Evolutionary conservation across 495 filamentous ascomycete species (phyloP).

Genomic region (Astrothelium subdiscretum): DNA sequence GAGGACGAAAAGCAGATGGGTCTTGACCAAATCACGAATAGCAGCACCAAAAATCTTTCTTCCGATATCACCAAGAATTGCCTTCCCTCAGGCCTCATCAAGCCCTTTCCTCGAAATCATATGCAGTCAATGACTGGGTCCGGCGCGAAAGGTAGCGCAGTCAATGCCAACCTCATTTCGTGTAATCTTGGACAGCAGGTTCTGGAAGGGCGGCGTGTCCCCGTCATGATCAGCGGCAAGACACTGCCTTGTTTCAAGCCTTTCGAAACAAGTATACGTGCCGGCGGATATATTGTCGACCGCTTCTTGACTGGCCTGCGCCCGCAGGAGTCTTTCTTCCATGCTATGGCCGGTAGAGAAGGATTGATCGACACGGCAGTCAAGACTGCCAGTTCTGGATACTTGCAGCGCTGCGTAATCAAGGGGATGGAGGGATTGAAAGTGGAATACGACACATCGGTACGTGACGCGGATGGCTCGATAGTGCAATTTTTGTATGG

Average conservation of each 20-base stretch:
- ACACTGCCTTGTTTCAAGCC: slow-evolving; percentile 89
- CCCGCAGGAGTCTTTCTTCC: slow-evolving; percentile 98
- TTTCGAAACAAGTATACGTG: slow-evolving; percentile 77
- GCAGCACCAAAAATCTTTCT: slow-evolving; percentile 57
- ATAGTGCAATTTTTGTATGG: slow-evolving; percentile 94
- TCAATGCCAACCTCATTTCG: slow-evolving; percentile 96
- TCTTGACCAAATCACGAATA: slow-evolving; percentile 75
- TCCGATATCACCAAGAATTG: slow-evolving; percentile 66
- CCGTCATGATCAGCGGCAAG: slow-evolving; percentile 96
- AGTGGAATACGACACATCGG: slow-evolving; percentile 86
- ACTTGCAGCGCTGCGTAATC: slow-evolving; percentile 93
- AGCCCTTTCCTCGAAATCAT: slow-evolving; percentile 91
- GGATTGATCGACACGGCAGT: slow-evolving; percentile 98
- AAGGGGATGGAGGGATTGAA: slow-evolving; percentile 97
- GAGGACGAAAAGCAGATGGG: slow-evolving; percentile 83
- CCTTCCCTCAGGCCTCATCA: slow-evolving; percentile 70
- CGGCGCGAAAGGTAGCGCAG: slow-evolving; percentile 82
- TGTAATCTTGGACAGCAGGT: slow-evolving; percentile 96
- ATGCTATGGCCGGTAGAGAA: slow-evolving; percentile 98
- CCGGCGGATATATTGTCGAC: slow-evolving; percentile 87
- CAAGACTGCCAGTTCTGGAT: slow-evolving; percentile 94
- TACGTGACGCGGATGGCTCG: slow-evolving; percentile 85
- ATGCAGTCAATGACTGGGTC: slow-evolving; percentile 99
- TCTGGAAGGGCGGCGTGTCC: slow-evolving; percentile 87
- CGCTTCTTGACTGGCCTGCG: slow-evolving; percentile 97